Evolutionary conservation across 2,329 filamentous ascomycete genomes (phyloP).

Genomic region (Fusarium continuum): DNA sequence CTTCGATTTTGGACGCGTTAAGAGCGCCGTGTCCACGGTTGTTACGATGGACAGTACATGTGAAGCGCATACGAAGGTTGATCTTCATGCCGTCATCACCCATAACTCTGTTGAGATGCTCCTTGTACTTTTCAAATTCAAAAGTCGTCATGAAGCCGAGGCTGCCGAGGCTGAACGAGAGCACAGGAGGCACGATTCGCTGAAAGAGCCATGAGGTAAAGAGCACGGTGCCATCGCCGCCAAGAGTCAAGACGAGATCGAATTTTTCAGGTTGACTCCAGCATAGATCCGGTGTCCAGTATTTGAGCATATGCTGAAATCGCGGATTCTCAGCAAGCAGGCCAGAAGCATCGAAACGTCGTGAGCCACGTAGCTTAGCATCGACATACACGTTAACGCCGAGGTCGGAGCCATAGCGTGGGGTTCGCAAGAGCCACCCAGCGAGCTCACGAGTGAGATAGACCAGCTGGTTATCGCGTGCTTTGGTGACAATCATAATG

Average conservation of each 20-base stretch:
- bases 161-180: slow-evolving; percentile 85
- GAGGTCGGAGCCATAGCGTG: slow-evolving; percentile 87
- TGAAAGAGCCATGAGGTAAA: slow-evolving; percentile 95
- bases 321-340: slow-evolving; percentile 78
- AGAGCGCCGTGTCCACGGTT: slow-evolving; percentile 49
- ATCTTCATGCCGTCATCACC: slow-evolving; percentile 95
- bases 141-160: slow-evolving; percentile 91
- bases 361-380: slow-evolving; percentile 87
- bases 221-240: slow-evolving; percentile 86
- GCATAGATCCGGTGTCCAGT: slow-evolving; percentile 97
- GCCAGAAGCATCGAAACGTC: slow-evolving; percentile 81
- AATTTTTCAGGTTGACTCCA: slow-evolving; percentile 95
- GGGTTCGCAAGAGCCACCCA: slow-evolving; percentile 87
- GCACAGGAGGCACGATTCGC: slow-evolving; percentile 82
- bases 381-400: slow-evolving; percentile 99
- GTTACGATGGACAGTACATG: slow-evolving; percentile 92
- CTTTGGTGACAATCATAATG: slow-evolving; percentile 99
- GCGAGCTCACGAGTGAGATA: slow-evolving; percentile 87
- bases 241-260: slow-evolving; percentile 89
- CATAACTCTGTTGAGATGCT: slow-evolving; percentile 89
- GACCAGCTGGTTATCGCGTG: slow-evolving; percentile 92
- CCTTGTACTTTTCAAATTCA: slow-evolving; percentile 86
- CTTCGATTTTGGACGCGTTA: slow-evolving; percentile 74
- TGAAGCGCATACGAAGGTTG: slow-evolving; percentile 98
- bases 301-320: slow-evolving; percentile 85